These are phyloP conservation scores for Hordeum pubiflorum DNA, from an alignment of 202 grass and related monocot species.

Conservation along the genomic window DNA sequence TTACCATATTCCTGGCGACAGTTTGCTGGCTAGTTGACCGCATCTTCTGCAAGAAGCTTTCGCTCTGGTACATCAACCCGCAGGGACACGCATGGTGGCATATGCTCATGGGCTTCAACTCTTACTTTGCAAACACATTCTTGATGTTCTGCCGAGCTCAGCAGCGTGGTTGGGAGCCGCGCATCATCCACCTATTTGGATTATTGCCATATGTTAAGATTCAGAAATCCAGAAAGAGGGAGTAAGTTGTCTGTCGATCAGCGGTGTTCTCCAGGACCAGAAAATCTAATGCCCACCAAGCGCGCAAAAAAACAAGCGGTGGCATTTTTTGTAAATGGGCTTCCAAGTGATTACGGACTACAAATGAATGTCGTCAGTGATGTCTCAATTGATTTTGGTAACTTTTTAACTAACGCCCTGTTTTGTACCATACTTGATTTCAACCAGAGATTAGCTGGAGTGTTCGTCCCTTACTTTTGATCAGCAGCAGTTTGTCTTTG, in stretches of 20 bases:
- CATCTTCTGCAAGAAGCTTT: conserved; percentile 68
- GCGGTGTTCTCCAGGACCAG: conserved; percentile 16
- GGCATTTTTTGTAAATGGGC: conserved; percentile 39
- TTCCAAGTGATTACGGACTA: conserved; percentile 41
- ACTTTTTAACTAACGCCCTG: conserved; percentile 51
- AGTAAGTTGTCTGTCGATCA: conserved; percentile 37
- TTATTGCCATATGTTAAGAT: conserved; percentile 83
- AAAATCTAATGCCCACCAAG: conserved; percentile 18
- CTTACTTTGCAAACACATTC: conserved; percentile 82
- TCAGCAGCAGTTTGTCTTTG: conserved; percentile 7
- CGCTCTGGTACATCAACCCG: conserved; percentile 70
- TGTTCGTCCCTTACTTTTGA: conserved; percentile 31
- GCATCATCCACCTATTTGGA: conserved; percentile 43
- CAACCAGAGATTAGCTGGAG: conserved; percentile 37
- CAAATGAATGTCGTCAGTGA: conserved; percentile 35
- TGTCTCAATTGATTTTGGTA: conserved; percentile 54
- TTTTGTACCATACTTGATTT: conserved; percentile 56
- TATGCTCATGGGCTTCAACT: conserved; percentile 82
- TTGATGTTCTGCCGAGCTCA: conserved; percentile 90
- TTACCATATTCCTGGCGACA: conserved; percentile 45
- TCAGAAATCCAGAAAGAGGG: conserved; percentile 61
- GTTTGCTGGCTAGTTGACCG: conserved; percentile 72
- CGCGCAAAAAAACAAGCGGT: conserved; percentile 2
- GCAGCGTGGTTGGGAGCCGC: conserved; percentile 64
- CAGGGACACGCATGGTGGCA: conserved; percentile 93